Evolutionary conservation across 495 filamentous ascomycete species (phyloP).

Genomic region (Hypoxylon crocopeplum): DNA sequence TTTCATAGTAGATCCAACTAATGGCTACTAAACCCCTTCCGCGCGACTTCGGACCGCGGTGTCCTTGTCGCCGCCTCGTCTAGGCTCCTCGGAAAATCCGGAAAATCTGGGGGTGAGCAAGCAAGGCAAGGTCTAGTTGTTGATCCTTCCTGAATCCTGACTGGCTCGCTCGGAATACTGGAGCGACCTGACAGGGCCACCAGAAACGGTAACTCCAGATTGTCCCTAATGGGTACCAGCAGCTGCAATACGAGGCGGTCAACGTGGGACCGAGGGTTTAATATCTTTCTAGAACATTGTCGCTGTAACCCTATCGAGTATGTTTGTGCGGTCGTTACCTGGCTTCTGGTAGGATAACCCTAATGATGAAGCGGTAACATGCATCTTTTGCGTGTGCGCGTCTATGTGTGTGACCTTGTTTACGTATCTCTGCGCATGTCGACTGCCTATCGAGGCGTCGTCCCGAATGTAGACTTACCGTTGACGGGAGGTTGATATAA

Average conservation of each 20-base stretch:
- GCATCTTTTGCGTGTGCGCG: slow-evolving; percentile 6
- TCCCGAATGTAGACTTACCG: slow-evolving; percentile 20
- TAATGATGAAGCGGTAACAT: slow-evolving; percentile 26
- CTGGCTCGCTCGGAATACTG: slow-evolving; percentile 15
- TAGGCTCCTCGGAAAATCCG: slow-evolving; percentile 29
- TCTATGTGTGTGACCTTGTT: slow-evolving; percentile 8
- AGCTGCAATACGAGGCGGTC: slow-evolving; percentile 38
- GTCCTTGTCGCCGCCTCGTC: slow-evolving; percentile 12
- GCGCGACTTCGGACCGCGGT: slow-evolving; percentile 16
- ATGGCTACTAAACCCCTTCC: slow-evolving; percentile 14
- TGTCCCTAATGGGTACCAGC: slow-evolving; percentile 32
- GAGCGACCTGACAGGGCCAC: slow-evolving; percentile 7
- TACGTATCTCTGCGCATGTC: slow-evolving; percentile 22
- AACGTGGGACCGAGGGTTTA: slow-evolving; percentile 17
- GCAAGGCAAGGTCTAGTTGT: slow-evolving; percentile 14
- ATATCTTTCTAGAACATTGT: slow-evolving; percentile 36
- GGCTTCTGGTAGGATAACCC: slow-evolving; percentile 20
- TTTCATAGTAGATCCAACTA: slow-evolving; percentile 11
- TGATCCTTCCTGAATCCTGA: slow-evolving; percentile 16
- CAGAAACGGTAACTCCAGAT: slow-evolving; percentile 12
- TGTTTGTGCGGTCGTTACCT: slow-evolving; percentile 25
- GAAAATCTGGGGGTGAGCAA: slow-evolving; percentile 27
- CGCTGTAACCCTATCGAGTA: slow-evolving; percentile 19
- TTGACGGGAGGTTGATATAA: slow-evolving; percentile 27
- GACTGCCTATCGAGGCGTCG: slow-evolving; percentile 33